A percentile compares a stretch with the other conserved stretches of the same genome.
Evolutionary conservation across 345 rosid genomes (phyloP).

Genomic region (Citrus mangshanensis): DNA sequence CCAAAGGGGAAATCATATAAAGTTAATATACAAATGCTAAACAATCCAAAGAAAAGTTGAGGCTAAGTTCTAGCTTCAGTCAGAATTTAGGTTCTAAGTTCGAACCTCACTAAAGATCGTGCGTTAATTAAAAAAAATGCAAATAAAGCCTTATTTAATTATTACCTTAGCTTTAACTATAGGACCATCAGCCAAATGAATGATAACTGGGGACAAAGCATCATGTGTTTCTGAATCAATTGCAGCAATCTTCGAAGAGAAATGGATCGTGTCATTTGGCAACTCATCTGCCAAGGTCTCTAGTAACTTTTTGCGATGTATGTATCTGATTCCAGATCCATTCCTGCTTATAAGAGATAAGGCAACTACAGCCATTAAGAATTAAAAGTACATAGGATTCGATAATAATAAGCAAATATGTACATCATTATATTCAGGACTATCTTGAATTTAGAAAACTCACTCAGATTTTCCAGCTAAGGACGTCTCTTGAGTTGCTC

Average conservation of each 20-base stretch:
- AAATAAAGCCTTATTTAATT: too few species aligned
- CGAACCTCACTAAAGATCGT: too few species aligned
- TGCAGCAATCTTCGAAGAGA: slow-evolving; percentile 27
- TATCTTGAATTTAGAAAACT: background rate
- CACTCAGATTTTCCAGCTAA: background rate
- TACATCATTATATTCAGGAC: too few species aligned
- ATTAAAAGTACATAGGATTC: background rate
- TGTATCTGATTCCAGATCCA: slow-evolving; percentile 6
- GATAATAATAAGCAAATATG: too few species aligned
- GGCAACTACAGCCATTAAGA: background rate
- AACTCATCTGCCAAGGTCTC: slow-evolving; percentile 35
- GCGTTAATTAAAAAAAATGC: too few species aligned
- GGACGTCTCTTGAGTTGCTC: slow-evolving; percentile 16
- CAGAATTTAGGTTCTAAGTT: too few species aligned
- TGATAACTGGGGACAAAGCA: slow-evolving; percentile 4
- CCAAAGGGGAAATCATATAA: background rate
- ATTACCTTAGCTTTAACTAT: slow-evolving; percentile 32
- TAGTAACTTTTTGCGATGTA: slow-evolving; percentile 28
- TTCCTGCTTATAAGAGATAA: background rate
- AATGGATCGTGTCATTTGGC: slow-evolving; percentile 27
- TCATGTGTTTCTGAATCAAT: slow-evolving; percentile 16
- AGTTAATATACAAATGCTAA: background rate
- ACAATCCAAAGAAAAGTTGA: background rate
- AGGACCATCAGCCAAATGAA: slow-evolving; percentile 33
- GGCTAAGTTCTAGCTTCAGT: too few species aligned